A percentile compares a stretch with the other conserved stretches of the same genome.
These are phyloP conservation scores for Pouteria campechiana DNA, from an alignment of 179 eudicot genomes.

Conservation along the genomic window DNA sequence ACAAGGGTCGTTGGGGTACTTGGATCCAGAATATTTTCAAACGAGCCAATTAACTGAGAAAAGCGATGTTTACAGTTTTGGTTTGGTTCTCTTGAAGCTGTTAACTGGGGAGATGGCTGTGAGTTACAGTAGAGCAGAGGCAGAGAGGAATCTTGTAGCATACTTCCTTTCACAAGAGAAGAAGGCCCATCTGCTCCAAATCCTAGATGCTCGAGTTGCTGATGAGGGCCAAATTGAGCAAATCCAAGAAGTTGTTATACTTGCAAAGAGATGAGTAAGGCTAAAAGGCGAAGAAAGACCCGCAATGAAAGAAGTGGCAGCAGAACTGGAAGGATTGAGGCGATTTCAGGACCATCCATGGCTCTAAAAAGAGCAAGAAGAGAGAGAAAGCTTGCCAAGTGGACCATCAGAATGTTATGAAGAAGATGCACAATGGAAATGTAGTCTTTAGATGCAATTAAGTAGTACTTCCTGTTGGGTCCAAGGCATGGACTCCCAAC, in stretches of 20 bases:
- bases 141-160: conserved; percentile 12
- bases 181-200: conserved; percentile 9
- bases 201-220: conserved; percentile 12
- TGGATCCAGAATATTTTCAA: conserved; percentile 33
- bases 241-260: conserved; percentile 8
- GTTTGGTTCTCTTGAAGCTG: conserved; percentile 16
- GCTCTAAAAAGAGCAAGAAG: conserved; percentile 5
- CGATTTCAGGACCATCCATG: conserved; percentile 8
- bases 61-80: conserved; percentile 25
- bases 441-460: no score
- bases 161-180: conserved; percentile 11
- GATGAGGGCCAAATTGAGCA: conserved; percentile 13
- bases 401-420: conserved; percentile 4
- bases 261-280: conserved; percentile 16
- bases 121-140: neutral
- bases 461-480: no score
- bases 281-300: conserved; percentile 18
- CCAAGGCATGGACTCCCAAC: no score
- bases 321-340: conserved; percentile 14
- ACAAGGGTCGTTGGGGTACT: conserved; percentile 30
- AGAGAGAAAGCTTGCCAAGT: neutral
- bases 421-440: no score
- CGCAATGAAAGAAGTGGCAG: conserved; percentile 27
- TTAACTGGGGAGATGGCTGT: conserved; percentile 14
- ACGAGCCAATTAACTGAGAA: conserved; percentile 18